A percentile compares a stretch with the other conserved stretches of the same genome.
Conservation (phyloP, 768 basidiomycete genomes). For the Pulveroboletus frians region DNA sequence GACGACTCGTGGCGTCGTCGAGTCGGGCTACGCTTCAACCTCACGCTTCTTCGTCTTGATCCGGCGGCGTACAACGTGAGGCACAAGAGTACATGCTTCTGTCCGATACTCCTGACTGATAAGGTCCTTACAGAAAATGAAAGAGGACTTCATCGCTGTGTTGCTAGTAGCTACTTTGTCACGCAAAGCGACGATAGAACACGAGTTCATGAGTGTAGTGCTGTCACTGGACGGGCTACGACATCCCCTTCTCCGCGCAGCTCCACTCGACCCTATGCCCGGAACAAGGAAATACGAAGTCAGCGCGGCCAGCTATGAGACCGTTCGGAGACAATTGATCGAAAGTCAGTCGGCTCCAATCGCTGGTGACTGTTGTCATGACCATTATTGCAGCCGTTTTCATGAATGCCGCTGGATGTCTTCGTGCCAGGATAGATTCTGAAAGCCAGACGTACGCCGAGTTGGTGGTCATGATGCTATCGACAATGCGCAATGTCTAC, state of each 20-base stretch:
- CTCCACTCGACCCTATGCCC: slow-evolving; percentile 26
- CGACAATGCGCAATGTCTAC: slow-evolving; percentile 46
- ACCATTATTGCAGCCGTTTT: slow-evolving; percentile 39
- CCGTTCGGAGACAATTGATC: slow-evolving; percentile 35
- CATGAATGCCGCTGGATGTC: slow-evolving; percentile 35
- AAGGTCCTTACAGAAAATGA: slow-evolving; percentile 34
- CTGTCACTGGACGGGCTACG: slow-evolving; percentile 52
- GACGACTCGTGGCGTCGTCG: slow-evolving; percentile 48
- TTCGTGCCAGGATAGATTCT: slow-evolving; percentile 30
- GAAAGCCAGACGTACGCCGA: slow-evolving; percentile 38
- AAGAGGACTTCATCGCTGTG: slow-evolving; percentile 48
- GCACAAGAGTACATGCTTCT: slow-evolving; percentile 2
- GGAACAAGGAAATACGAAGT: slow-evolving; percentile 28
- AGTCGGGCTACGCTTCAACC: slow-evolving; percentile 60
- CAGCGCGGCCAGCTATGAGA: slow-evolving; percentile 27
- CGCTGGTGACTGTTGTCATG: slow-evolving; percentile 5
- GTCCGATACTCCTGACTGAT: neutral
- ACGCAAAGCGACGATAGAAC: slow-evolving; percentile 46
- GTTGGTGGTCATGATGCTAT: slow-evolving; percentile 42
- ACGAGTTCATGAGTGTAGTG: slow-evolving; percentile 52
- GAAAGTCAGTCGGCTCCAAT: slow-evolving; percentile 29
- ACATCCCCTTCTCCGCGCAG: slow-evolving; percentile 45
- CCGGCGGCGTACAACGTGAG: slow-evolving; percentile 57
- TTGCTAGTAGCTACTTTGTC: slow-evolving; percentile 51
- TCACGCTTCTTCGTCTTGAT: slow-evolving; percentile 51